These are phyloP conservation scores for Leccinum boreale DNA, from an alignment of 768 basidiomycete genomes.

Conservation along the genomic window DNA sequence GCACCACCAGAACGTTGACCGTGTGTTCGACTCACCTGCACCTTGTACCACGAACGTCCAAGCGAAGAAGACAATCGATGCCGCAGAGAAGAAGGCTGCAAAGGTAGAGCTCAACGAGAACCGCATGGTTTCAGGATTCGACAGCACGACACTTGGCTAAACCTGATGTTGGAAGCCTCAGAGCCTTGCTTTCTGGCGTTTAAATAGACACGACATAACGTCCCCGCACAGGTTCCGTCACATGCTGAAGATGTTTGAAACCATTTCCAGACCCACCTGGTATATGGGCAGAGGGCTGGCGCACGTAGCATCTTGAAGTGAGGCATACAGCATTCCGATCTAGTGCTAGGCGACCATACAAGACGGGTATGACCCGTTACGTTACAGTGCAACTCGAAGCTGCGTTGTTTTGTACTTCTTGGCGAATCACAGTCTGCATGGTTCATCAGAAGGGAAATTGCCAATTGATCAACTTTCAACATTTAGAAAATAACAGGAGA, in stretches of 20 bases:
- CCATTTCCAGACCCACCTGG: neutral
- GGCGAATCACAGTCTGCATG: neutral
- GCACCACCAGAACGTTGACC: too few species aligned
- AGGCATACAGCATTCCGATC: neutral
- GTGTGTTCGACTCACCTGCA: constrained; percentile 6
- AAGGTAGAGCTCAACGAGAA: neutral
- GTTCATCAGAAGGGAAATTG: neutral
- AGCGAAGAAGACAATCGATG: neutral
- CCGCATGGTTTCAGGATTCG: constrained; percentile 5
- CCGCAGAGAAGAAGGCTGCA: neutral
- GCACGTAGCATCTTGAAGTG: constrained; percentile 3
- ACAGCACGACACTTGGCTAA: neutral
- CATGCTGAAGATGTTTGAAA: neutral
- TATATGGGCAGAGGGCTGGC: neutral
- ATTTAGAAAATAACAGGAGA: neutral
- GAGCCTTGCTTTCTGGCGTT: neutral
- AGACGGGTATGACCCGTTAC: neutral
- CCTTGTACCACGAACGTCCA: constrained; percentile 8
- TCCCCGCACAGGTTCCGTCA: neutral
- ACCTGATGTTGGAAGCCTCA: neutral
- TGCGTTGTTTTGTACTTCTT: too few species aligned
- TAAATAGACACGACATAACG: neutral
- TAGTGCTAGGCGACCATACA: neutral
- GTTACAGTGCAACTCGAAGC: neutral
- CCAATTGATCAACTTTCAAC: neutral